Base-by-base conservation (phyloP, 2,329 filamentous ascomycete species). In the Aspergillus aculeatus region DNA sequence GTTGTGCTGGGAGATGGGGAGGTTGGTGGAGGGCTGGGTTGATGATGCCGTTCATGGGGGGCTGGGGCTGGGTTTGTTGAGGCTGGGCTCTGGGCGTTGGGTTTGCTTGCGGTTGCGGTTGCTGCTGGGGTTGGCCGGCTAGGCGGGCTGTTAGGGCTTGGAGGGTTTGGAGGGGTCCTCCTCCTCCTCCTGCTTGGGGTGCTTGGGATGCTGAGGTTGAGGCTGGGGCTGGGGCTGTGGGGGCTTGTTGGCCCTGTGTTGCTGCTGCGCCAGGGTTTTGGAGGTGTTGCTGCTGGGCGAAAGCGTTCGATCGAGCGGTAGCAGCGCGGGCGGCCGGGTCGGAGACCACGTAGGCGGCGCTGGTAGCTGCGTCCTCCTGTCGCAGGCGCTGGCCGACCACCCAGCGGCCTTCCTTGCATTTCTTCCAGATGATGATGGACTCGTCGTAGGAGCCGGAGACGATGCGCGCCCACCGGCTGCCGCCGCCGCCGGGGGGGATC, bases 361-460 rank as follows among this genome's bases (percentile, higher is more conserved):
- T 72, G 19, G 66, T 74, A 23, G 78, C 78, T 19, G 82, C 81
- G 60, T 82, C 81, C 32, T 76, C 77, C 72, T 96, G 91, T 44
- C 87, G 84, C 10, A 96, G 81, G 49, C 86, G 85, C 65, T 94
- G 90, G 35, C 87, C 86, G 56, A 88, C 86, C 66, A 88, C 88
- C 93, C 95, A 98, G 26, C 90, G 85, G 2, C 93, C 93, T 65
- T 95, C 88, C 65, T 87, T 85, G 64, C 96, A 90, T 62, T 91
- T 88, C 66, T 90, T 89, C 95, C 95, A 99, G 58, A 99, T 91
- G 65, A 97, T 93, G 67, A 99, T 92, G 11, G 88, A 93, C 77
- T 96, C 92, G 67, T 99, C 95, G 68, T 99, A 99, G 0, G 92
- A 96, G 2, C 95, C 95, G 6, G 93, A 97, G 3, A 99, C 92